A percentile compares a stretch with the other conserved stretches of the same genome.
phyloP scores from a whole-genome alignment of 2,329 filamentous ascomycete genomes.

The Tolypocladium album region DNA sequence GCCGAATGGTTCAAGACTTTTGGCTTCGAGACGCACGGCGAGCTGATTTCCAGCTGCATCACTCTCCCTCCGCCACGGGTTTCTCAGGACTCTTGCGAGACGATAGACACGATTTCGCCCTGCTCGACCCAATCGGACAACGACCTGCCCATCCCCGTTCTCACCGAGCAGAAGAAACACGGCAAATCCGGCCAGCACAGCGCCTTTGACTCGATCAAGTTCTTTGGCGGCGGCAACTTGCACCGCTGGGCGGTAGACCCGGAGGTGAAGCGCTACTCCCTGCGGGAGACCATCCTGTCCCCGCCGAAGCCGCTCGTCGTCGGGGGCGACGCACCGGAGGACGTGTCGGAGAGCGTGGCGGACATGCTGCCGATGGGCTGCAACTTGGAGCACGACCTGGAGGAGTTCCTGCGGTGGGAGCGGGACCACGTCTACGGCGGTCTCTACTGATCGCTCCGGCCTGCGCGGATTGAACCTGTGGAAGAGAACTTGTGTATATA shows the following conservation, averaged over 20 bases:
- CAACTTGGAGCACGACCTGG: constrained; percentile 48
- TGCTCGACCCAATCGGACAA: constrained; percentile 19
- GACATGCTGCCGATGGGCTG: constrained; percentile 46
- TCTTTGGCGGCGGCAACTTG: constrained; percentile 13
- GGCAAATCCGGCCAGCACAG: constrained; percentile 9
- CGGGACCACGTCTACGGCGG: constrained; percentile 34
- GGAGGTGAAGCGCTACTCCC: background rate
- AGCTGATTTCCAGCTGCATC: constrained; percentile 20
- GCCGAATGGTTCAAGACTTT: constrained; percentile 40
- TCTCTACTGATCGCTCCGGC: constrained; percentile 10
- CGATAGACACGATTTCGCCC: constrained; percentile 14
- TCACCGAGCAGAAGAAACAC: constrained; percentile 20
- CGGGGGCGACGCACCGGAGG: constrained; percentile 18
- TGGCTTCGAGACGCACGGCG: constrained; percentile 32
- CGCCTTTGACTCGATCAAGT: constrained; percentile 18
- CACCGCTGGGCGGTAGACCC: background rate
- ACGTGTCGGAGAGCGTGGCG: constrained; percentile 10
- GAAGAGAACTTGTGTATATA: background rate
- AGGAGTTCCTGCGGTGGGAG: constrained; percentile 49
- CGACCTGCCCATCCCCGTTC: constrained; percentile 27
- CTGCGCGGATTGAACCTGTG: background rate
- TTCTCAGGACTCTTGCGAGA: constrained; percentile 7
- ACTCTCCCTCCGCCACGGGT: constrained; percentile 2
- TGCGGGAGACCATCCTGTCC: background rate
- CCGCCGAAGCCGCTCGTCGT: constrained; percentile 34